Base-by-base conservation (phyloP, 768 basidiomycete genomes). In the Plicaturopsis crispa region DNA sequence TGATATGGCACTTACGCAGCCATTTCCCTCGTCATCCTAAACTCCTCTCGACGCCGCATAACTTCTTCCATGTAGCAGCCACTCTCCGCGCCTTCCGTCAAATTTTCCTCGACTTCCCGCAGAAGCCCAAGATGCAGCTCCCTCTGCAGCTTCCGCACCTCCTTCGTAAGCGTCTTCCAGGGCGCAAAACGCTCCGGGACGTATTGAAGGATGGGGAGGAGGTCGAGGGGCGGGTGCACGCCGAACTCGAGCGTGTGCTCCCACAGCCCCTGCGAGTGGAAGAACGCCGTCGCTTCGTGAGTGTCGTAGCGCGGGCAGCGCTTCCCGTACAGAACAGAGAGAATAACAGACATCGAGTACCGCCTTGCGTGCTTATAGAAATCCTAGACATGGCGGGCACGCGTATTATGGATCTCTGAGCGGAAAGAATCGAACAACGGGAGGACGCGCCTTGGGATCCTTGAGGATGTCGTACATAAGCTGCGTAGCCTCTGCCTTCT, bases 401-500 rank as follows among this genome's bases (percentile, higher is more conserved):
- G n/a, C n/a, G n/a, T n/a, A n/a, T n/a, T n/a, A n/a, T n/a, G n/a
- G n/a, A n/a, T n/a, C n/a, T n/a, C n/a, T n/a, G n/a, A n/a, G n/a
- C n/a, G n/a, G 10, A n/a, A n/a, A n/a, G n/a, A n/a, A n/a, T n/a
- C n/a, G n/a, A n/a, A 14, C 26, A n/a, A n/a, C n/a, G n/a, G 20
- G 38, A 39, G 31, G 16, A 24, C 50, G 31, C 48, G 44, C 55
- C 47, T 52, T 48, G 33, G 49, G 59, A 31, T 43, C 38, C 22
- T 46, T 41, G 16, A 62, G 43, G 16, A 62, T 24, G 31, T 60
- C 52, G 34, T 52, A 42, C 36, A 55, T 38, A 14, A 62, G 52
- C 32, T 60, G 60, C 6, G 46, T 45, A 5, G 58, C 45, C 36
- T 61, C 60, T 0, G 54, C 57, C 10, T 38, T 36, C 33, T 59